Evolutionary conservation across 2,329 filamentous ascomycete genomes (phyloP), one percentile per base, ranked within the genome.

Genomic region (Colletotrichum tofieldiae): DNA sequence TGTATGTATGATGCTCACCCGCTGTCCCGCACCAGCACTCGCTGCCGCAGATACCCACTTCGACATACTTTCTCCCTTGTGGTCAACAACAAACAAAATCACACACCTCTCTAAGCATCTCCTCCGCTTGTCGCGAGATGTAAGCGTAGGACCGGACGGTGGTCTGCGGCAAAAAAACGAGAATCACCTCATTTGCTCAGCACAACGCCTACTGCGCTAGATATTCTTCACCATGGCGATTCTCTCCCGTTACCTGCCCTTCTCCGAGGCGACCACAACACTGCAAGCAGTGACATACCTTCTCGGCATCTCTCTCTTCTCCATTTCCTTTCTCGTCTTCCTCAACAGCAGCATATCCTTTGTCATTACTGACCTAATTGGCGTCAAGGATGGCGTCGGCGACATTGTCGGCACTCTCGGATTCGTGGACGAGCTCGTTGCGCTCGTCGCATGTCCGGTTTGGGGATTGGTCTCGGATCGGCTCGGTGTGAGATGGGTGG

Each of bases 261-360:
- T 92, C 81, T 85, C 89, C 73, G 81, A 85, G 29, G 86, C 87
- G 55, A 90, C 89, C n/a, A 91, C 90, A 16, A 83, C 86, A 5
- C 79, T 89, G 26, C 90, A 93, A 78, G 91, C 89, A n/a, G 81
- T 88, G 69, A 93, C 93, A 39, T 97, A 97, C 81, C 90, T 97
- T 45, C 87, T 95, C 75, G 92, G 92, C 79, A 93, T 96, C 78
- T 93, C 93, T 73, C 90, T 97, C 77, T 96, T 96, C 86, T 94
- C 92, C 82, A 96, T 97, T 78, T 93, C 93, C 66, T 96, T 96
- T 84, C 92, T 97, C 75, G 94, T 97, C 78, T 97, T 97, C 83
- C 89, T 97, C 74, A 96, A 96, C 85, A 93, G 91, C 84, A 92
- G 91, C 79, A 87, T 96, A 72, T 94, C 93, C 67, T 97, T 96